Conservation (phyloP, 768 basidiomycete species). For the Mycena olivaceomarginata region DNA sequence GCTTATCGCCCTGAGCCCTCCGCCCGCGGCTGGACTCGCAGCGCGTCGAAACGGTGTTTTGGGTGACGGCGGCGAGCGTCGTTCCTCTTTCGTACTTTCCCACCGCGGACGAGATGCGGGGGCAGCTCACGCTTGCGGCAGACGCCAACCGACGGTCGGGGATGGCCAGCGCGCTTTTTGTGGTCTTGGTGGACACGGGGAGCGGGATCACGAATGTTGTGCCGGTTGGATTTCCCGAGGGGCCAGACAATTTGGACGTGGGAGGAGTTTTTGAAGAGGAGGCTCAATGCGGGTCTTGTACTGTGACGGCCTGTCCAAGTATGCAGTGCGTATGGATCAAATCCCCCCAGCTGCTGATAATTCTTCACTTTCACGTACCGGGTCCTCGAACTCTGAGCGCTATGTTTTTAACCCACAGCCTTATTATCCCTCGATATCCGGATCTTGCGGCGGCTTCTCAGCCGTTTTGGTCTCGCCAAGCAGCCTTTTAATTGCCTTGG, state of each 20-base stretch:
- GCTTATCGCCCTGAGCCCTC: neutral
- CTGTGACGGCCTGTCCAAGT: too few relatives aligned
- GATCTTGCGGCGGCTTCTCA: too few relatives aligned
- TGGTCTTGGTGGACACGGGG: neutral
- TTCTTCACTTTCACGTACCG: too few relatives aligned
- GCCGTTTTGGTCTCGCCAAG: too few relatives aligned
- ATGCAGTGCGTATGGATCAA: too few relatives aligned
- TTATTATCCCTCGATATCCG: too few relatives aligned
- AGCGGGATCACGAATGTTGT: neutral
- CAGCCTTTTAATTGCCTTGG: too few relatives aligned
- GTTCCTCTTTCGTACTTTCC: neutral
- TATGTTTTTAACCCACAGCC: too few relatives aligned
- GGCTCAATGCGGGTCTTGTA: too few relatives aligned
- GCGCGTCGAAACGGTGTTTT: neutral
- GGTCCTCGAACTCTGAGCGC: too few relatives aligned
- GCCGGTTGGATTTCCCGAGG: neutral
- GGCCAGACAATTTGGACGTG: neutral
- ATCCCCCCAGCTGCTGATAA: too few relatives aligned
- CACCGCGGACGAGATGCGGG: slow-evolving; percentile 12
- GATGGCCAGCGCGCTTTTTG: slow-evolving; percentile 13
- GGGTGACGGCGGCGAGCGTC: neutral
- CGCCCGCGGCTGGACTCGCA: neutral
- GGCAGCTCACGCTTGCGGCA: slow-evolving; percentile 10
- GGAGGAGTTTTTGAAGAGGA: too few relatives aligned
- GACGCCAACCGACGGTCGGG: neutral